Conservation (phyloP, 768 basidiomycete genomes). For the Rhodotorula graminis region DNA sequence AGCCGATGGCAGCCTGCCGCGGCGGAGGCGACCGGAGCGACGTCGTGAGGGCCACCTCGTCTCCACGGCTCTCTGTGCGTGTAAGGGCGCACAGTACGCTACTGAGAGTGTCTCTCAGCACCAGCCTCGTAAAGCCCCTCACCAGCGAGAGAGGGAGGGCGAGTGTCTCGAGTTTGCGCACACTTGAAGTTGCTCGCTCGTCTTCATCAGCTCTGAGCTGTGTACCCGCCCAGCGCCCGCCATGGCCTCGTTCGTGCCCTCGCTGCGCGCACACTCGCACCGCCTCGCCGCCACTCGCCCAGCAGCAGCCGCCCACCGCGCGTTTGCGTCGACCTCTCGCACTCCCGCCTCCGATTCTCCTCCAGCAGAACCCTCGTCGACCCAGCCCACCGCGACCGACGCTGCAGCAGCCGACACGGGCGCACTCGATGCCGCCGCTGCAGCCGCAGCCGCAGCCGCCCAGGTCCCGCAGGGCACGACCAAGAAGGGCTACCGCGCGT, state of each 20-base stretch:
- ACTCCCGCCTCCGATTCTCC: constrained; percentile 2
- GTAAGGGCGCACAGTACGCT: too few relatives aligned
- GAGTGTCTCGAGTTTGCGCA: too few relatives aligned
- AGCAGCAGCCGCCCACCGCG: not conserved
- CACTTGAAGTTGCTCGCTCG: too few relatives aligned
- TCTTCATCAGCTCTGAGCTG: too few relatives aligned
- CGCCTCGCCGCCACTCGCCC: not conserved
- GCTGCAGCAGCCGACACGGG: not conserved
- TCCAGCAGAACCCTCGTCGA: constrained; percentile 1
- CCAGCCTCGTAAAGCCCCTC: too few relatives aligned
- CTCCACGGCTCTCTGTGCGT: too few relatives aligned
- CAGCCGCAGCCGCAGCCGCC: not conserved
- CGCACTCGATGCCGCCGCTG: not conserved
- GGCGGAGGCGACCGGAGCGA: too few relatives aligned
- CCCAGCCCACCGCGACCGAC: constrained; percentile 7
- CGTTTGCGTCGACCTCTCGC: constrained; percentile 19
- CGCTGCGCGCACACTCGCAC: not conserved
- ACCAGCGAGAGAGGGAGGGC: too few relatives aligned
- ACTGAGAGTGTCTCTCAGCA: too few relatives aligned
- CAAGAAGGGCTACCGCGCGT: constrained; percentile 28
- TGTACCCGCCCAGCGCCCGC: not conserved
- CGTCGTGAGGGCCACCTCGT: too few relatives aligned
- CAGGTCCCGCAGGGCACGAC: not conserved
- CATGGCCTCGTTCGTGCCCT: constrained; percentile 1
- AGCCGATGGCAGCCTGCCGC: not conserved